Conservation (phyloP, 2,329 filamentous ascomycete species). For the Leptographium lundbergii region DNA sequence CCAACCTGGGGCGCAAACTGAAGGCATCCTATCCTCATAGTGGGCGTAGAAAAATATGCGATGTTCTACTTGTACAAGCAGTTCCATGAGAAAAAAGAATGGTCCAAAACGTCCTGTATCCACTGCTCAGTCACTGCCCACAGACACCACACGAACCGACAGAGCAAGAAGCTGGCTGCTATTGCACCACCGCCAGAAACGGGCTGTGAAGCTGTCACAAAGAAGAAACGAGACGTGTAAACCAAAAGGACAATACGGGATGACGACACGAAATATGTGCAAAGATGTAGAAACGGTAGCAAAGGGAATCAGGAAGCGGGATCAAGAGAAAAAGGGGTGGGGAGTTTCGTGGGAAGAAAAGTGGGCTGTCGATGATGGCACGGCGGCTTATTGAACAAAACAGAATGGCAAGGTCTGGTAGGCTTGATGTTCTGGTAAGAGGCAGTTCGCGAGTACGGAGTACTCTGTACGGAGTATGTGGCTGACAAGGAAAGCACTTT, state of each 20-base stretch:
- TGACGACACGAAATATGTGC: neutral
- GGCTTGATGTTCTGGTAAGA: too few species aligned
- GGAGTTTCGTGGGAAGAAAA: too few species aligned
- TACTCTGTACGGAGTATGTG: neutral
- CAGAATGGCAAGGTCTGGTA: too few species aligned
- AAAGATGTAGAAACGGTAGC: neutral
- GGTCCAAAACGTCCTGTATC: neutral
- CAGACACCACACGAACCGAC: neutral
- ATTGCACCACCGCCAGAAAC: neutral
- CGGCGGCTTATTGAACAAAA: too few species aligned
- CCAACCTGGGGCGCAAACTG: slow-evolving; percentile 64
- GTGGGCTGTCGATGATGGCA: too few species aligned
- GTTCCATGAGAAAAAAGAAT: neutral
- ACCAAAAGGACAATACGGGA: neutral
- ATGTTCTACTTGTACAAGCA: neutral
- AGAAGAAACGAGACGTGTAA: neutral
- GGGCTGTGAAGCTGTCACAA: neutral
- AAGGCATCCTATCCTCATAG: slow-evolving; percentile 33
- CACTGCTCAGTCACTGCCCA: neutral
- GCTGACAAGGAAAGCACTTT: neutral
- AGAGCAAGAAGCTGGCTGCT: neutral
- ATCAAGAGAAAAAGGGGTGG: too few species aligned
- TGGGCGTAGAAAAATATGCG: neutral
- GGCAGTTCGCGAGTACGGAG: too few species aligned
- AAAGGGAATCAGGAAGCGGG: neutral